phyloP scores from a whole-genome alignment of 371 early-diverging fungal genomes.

The Sporodiniella umbellata region DNA sequence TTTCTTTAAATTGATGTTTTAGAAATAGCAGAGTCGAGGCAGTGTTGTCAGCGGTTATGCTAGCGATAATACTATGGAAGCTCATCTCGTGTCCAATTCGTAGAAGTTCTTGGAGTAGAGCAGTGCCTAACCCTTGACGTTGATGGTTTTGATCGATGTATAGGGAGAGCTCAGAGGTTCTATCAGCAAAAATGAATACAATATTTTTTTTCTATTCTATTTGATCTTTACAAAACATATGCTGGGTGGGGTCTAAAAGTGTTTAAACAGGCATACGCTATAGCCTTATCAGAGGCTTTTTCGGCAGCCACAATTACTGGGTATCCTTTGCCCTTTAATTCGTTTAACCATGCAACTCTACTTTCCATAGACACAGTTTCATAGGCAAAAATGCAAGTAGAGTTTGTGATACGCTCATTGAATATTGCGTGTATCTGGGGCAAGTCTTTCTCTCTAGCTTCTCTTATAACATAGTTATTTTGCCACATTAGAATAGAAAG shows the following conservation, averaged over 20 bases:
- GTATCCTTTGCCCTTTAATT: conserved; percentile 28
- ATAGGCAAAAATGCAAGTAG: conserved; percentile 44
- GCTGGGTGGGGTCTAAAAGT: conserved; percentile 38
- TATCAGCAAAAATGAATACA: conserved; percentile 5
- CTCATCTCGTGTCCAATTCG: conserved; percentile 30
- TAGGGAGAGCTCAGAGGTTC: conserved; percentile 42
- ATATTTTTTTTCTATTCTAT: not conserved
- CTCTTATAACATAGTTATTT: conserved; percentile 28
- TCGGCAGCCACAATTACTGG: conserved; percentile 46
- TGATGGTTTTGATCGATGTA: conserved; percentile 42
- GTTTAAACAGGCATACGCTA: conserved; percentile 36
- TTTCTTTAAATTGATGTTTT: too few relatives aligned
- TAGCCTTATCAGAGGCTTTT: conserved; percentile 25
- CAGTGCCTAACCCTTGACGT: conserved; percentile 36
- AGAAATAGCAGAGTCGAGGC: conserved; percentile 33
- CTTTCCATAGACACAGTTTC: conserved; percentile 37
- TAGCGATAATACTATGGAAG: conserved; percentile 34
- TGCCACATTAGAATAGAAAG: conserved; percentile 6
- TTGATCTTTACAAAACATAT: conserved; percentile 33
- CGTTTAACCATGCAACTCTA: conserved; percentile 34
- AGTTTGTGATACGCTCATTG: conserved; percentile 49
- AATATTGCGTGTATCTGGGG: conserved; percentile 40
- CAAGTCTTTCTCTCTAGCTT: conserved; percentile 31
- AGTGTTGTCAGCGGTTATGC: conserved; percentile 43
- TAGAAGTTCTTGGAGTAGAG: conserved; percentile 32